phyloP scores from a whole-genome alignment of 2,329 filamentous ascomycete species.

The Pseudogymnoascus sp. region DNA sequence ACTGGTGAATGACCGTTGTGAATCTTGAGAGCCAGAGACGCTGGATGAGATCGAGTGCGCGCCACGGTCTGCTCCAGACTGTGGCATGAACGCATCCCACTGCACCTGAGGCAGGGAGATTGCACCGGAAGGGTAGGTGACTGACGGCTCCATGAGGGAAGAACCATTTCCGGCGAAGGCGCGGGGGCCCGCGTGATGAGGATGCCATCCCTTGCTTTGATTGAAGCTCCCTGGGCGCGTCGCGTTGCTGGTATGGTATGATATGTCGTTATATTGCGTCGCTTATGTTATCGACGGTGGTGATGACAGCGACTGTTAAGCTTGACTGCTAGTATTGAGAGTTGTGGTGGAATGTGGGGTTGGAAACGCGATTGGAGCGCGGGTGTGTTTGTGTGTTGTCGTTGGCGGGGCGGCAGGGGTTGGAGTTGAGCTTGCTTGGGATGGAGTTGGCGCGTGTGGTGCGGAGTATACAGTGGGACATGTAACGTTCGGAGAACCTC shows the following conservation, averaged over 20 bases:
- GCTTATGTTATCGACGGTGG: not conserved
- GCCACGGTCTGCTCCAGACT: constrained; percentile 63
- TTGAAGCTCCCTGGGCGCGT: not conserved
- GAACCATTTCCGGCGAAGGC: constrained; percentile 63
- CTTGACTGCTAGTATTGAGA: not conserved
- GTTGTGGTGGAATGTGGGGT: not conserved
- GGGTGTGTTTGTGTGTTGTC: not conserved
- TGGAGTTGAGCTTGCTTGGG: not conserved
- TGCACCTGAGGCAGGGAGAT: constrained; percentile 80
- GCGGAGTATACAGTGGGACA: not conserved
- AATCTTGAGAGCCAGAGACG: constrained; percentile 61
- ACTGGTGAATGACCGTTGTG: constrained; percentile 55
- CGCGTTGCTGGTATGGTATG: not conserved
- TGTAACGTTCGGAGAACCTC: not conserved
- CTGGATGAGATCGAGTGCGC: constrained; percentile 65
- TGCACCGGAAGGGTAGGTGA: constrained; percentile 69
- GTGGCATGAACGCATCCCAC: constrained; percentile 83
- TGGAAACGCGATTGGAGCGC: not conserved
- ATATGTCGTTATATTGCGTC: not conserved
- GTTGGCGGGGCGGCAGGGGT: constrained; percentile 3
- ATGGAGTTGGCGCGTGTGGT: not conserved
- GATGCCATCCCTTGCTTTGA: not conserved
- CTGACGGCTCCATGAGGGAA: constrained; percentile 68
- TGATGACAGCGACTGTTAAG: not conserved
- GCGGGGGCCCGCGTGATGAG: constrained; percentile 17